Percentiles rank a stretch among this genome's conserved stretches.
These are phyloP conservation scores for Talaromyces sp. DNA, from an alignment of 2,329 filamentous ascomycete genomes.

Conservation along the genomic window DNA sequence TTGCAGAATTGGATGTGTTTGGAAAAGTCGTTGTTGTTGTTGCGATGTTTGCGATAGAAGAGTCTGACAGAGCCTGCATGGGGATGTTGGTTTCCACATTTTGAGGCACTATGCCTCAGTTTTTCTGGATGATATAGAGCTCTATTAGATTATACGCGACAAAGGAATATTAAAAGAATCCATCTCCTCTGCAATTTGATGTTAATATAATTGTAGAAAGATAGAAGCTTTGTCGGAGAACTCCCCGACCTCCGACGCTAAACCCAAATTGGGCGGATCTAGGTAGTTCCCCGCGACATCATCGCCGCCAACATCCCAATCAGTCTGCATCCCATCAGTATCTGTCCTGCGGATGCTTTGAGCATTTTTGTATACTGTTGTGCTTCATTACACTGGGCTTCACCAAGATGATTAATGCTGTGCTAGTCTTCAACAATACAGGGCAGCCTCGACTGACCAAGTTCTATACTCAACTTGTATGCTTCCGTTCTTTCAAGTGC, in stretches of 20 bases:
- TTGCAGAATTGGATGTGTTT: background rate
- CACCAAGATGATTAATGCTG: slow-evolving; percentile 85
- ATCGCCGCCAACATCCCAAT: background rate
- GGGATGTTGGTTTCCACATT: background rate
- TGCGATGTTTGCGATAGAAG: background rate
- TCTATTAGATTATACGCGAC: background rate
- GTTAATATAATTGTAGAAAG: background rate
- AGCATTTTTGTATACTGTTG: background rate
- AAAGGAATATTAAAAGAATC: too few species aligned
- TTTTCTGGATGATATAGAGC: background rate
- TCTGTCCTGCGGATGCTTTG: background rate
- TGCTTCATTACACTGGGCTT: background rate
- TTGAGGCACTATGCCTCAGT: background rate
- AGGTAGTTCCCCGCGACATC: background rate
- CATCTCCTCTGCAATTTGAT: background rate
- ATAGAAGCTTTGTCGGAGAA: background rate
- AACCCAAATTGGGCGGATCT: background rate
- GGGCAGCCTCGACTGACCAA: slow-evolving; percentile 95
- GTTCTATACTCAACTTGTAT: slow-evolving; percentile 94
- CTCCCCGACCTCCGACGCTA: slow-evolving; percentile 9
- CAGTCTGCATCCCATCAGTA: background rate
- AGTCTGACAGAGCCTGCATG: background rate
- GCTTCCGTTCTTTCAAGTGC: slow-evolving; percentile 17
- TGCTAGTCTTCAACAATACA: slow-evolving; percentile 97
- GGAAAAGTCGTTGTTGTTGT: background rate